Evolutionary conservation across 2,329 filamentous ascomycete genomes (phyloP), one percentile per base, ranked within the genome.

Genomic region (Penicillium sp.): DNA sequence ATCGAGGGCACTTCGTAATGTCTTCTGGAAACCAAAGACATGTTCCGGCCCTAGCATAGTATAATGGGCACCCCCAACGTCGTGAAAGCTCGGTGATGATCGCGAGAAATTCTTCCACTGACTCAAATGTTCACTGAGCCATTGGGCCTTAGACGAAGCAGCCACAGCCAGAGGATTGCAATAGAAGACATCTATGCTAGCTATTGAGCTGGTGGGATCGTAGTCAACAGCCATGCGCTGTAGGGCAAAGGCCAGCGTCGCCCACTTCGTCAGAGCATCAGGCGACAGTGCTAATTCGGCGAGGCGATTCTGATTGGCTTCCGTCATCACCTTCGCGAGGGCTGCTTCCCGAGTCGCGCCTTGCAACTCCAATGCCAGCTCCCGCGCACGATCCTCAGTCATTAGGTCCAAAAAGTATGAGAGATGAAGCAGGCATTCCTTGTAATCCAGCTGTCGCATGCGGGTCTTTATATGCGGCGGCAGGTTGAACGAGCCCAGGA

Each of bases 381-480:
- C 59, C 33, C 64, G 50, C 5, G 62, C 55, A 26, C 53, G 51
- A 2, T 65, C 63, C 48, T 79, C 74, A 14, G 63, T 61, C 3
- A 76, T 67, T 6, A 81, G 60, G 2, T 62, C 72, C 3, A 78
- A 60, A 57, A 80, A 81, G 40, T 73, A 68, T 0, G 67, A 57
- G 1, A 80, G 64, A 55, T 79, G 71, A 0, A 79, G 51, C 6
- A 80, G 61, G 45, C 73, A 75, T 31, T 61, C 58, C 50, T 67
- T 69, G 70, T 73, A 78, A 57, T 68, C 56, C 22, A 79, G 68
- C 57, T 75, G 58, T 2, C 68, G 65, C 74, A 80, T 76, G 51
- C 75, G 68, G 0, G 40, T 38, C 53, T 77, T 78, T 66, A 82
- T 79, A 55, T 78, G 74, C 3, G 80, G 81, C 1, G 80, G 80